phyloP scores from a whole-genome alignment of 768 basidiomycete species.

The Podaxis pistillaris region DNA sequence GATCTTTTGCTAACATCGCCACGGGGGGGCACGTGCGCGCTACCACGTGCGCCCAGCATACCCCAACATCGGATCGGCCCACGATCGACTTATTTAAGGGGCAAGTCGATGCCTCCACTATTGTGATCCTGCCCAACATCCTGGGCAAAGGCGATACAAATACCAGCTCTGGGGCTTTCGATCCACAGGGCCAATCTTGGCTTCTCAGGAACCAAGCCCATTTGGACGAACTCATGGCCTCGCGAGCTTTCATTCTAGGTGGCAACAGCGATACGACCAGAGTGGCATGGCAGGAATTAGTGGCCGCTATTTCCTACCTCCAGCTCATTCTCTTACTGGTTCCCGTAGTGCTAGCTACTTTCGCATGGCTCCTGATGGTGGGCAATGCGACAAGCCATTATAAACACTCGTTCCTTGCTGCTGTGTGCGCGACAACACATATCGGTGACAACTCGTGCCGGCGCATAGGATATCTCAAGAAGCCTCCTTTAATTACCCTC shows the following conservation, averaged over 20 bases:
- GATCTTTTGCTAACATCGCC: constrained; percentile 11
- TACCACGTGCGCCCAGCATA: constrained; percentile 10
- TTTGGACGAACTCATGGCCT: constrained; percentile 14
- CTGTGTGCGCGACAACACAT: constrained; percentile 16
- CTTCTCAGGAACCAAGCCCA: background rate
- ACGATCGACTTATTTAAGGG: constrained; percentile 9
- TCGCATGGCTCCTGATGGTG: constrained; percentile 7
- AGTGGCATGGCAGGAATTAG: constrained; percentile 1
- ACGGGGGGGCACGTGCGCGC: constrained; percentile 13
- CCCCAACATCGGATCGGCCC: background rate
- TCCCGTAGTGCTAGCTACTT: constrained; percentile 7
- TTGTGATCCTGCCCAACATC: constrained; percentile 11
- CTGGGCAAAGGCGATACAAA: constrained; percentile 13
- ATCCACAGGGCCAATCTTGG: constrained; percentile 12
- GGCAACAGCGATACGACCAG: constrained; percentile 1
- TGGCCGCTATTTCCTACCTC: constrained; percentile 15
- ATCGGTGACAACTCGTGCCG: constrained; percentile 7
- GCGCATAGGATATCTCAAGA: constrained; percentile 14
- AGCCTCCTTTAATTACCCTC: constrained; percentile 12
- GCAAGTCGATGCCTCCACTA: constrained; percentile 13
- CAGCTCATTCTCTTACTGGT: constrained; percentile 13
- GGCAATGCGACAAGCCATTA: constrained; percentile 10
- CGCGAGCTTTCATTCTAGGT: constrained; percentile 11
- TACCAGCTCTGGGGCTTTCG: constrained; percentile 4
- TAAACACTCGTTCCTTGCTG: constrained; percentile 16